Evolutionary conservation across 2,329 filamentous ascomycete species (phyloP), one percentile per base, ranked within the genome.

Genomic region (Diaporthe australafricana): DNA sequence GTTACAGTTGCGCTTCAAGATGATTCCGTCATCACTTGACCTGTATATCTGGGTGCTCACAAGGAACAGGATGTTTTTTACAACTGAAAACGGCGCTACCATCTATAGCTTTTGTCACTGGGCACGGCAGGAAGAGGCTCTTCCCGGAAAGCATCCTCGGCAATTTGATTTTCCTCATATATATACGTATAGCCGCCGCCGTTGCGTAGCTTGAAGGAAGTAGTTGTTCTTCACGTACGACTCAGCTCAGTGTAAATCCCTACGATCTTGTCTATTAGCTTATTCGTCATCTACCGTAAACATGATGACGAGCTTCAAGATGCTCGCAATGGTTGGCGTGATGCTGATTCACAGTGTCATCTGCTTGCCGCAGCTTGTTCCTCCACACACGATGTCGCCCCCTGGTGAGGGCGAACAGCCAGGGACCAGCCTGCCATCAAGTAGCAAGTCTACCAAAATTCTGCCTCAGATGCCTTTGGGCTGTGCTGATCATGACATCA

Each of bases 381-480:
- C 32, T 35, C 32, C 32, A 35, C 9, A 5, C 32, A 35, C n/a
- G n/a, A n/a, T n/a, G n/a, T 35, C 32, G 5, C 5, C 32, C 32
- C 32, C 5, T 35, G 32, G 32, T 35, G 32, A 35, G 5, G 32
- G 32, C 32, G n/a, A n/a, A n/a, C n/a, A n/a, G n/a, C n/a, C n/a
- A n/a, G n/a, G n/a, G n/a, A n/a, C n/a, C n/a, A n/a, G n/a, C 1
- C 20, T 8, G 22, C 0, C 25, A 8, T 14, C 6, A 14, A n/a
- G n/a, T 22, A 35, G 57, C 48, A 16, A 48, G 57, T 14, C 32
- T 5, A 8, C 5, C 11, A 20, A 2, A 8, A 7, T 16, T 0
- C n/a, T 20, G 8, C 38, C 6, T 22, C 27, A 25, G 5, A 1
- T 38, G 12, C 25, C 0, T 38, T 5, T 1, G 27, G 6, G 14